Percentiles rank a stretch among this genome's conserved stretches.
Conservation (phyloP, 73 alveolate genomes). For the Effrenium voratum region DNA sequence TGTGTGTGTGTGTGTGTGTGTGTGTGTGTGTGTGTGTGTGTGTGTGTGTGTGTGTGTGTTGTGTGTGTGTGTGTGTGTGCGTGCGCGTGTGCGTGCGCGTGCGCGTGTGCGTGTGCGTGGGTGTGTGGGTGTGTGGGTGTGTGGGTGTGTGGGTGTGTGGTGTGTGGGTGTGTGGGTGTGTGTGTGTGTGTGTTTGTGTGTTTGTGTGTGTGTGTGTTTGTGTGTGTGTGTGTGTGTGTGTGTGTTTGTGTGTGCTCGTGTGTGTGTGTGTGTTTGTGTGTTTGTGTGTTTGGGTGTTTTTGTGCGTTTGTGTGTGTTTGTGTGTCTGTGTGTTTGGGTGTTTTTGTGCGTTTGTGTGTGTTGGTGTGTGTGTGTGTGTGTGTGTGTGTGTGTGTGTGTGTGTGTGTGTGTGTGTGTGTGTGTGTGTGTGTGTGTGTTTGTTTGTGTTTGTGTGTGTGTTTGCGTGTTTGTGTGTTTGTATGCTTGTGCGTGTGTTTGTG, state of each 20-base stretch:
- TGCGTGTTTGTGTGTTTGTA: no score
- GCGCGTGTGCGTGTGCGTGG: not conserved
- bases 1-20: slow-evolving; percentile 13
- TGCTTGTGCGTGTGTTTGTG: no score
- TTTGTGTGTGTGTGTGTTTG: slow-evolving; percentile 7
- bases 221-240: slow-evolving; percentile 14
- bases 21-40: slow-evolving; percentile 13
- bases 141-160: not conserved
- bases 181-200: slow-evolving; percentile 3
- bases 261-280: not conserved
- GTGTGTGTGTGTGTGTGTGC: slow-evolving; percentile 4
- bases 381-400: no score
- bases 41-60: slow-evolving; percentile 16
- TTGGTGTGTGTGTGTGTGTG: no score
- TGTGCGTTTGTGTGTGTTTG: no score
- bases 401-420: no score
- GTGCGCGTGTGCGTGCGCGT: not conserved
- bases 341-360: no score
- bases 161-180: not conserved
- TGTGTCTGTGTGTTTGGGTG: no score
- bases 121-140: not conserved
- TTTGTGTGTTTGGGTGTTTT: no score
- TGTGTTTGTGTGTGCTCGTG: not conserved
- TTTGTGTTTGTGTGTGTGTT: no score
- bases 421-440: no score